Evolutionary conservation across 441 rosid species (phyloP).

Genomic region (Pelargonium cotyledonis): DNA sequence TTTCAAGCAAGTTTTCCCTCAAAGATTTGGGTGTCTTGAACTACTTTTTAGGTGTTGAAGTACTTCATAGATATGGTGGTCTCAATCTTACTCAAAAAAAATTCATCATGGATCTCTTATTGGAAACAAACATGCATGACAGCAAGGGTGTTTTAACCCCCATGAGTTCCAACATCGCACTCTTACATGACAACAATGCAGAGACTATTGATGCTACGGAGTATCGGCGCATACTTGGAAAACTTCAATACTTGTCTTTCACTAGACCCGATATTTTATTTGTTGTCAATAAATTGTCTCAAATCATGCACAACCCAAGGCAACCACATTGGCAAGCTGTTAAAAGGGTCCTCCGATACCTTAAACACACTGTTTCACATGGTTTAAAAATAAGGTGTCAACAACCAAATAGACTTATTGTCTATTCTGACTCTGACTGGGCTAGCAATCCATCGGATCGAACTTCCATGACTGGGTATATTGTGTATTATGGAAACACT

Average conservation of each 20-base stretch:
- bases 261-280: neutral
- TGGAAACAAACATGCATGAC: too few relatives aligned
- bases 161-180: too few relatives aligned
- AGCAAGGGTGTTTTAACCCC: too few relatives aligned
- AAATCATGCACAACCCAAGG: neutral
- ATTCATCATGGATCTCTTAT: too few relatives aligned
- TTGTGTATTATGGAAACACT: neutral
- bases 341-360: neutral
- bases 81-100: too few relatives aligned
- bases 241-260: neutral
- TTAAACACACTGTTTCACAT: neutral
- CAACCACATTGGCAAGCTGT: neutral
- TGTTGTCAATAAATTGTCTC: neutral
- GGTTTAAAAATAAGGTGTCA: neutral
- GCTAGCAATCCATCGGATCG: neutral
- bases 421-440: conserved; percentile 1
- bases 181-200: too few relatives aligned
- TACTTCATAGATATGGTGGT: too few relatives aligned
- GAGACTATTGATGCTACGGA: neutral
- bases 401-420: neutral
- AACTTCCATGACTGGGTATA: neutral
- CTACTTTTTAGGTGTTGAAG: too few relatives aligned
- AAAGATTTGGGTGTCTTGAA: too few relatives aligned
- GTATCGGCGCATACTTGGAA: neutral
- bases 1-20: too few relatives aligned